Percentiles rank a stretch among this genome's conserved stretches.
phyloP scores from a whole-genome alignment of 306 rosid genomes.

The Carpinus viminea region DNA sequence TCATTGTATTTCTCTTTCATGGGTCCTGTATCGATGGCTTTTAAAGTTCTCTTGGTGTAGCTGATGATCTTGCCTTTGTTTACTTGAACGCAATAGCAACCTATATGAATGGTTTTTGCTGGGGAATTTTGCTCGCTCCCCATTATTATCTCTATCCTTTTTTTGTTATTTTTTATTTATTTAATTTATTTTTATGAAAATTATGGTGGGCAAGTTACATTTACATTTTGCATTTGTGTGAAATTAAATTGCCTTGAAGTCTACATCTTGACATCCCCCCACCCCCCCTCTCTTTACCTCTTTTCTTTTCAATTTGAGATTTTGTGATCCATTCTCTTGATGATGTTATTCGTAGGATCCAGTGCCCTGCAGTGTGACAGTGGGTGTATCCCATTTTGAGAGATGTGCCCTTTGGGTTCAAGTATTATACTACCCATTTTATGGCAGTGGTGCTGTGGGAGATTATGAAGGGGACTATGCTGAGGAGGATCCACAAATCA shows the following conservation, averaged over 20 bases:
- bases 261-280: not conserved
- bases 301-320: not conserved
- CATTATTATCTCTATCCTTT: not conserved
- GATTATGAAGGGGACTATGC: conserved; percentile 94
- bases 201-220: not conserved
- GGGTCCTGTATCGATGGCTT: not conserved
- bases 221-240: not conserved
- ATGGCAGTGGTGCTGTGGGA: conserved; percentile 88
- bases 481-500: conserved; percentile 91
- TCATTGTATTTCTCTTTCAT: not conserved
- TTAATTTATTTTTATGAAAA: not conserved
- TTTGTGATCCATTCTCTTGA: conserved; percentile 34
- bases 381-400: conserved; percentile 96
- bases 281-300: too few relatives aligned
- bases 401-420: conserved; percentile 97
- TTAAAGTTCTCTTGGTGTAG: not conserved
- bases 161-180: not conserved
- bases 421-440: conserved; percentile 94
- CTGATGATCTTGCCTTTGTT: not conserved
- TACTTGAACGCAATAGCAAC: not conserved
- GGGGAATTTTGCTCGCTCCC: not conserved
- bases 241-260: not conserved
- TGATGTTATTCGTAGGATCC: conserved; percentile 72
- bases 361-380: conserved; percentile 87
- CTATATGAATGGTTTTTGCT: not conserved